phyloP scores from a whole-genome alignment of 345 rosid species.

The Nasturtium officinale region DNA sequence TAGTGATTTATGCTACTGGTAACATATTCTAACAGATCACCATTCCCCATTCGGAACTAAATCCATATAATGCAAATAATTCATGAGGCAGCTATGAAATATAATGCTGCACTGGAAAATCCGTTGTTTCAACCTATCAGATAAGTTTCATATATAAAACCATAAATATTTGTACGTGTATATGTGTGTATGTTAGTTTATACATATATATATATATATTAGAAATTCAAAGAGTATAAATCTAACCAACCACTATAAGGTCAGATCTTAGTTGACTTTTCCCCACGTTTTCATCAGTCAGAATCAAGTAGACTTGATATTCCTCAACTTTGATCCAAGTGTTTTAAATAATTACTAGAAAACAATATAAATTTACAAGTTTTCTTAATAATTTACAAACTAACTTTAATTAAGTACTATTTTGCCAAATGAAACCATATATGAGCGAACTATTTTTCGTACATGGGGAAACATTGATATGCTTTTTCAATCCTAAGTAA shows the following conservation, averaged over 20 bases:
- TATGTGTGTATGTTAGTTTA: background rate
- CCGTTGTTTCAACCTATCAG: background rate
- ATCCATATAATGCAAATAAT: background rate
- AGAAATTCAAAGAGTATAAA: conserved; percentile 15
- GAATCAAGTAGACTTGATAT: conserved; percentile 38
- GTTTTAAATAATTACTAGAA: conserved; percentile 25
- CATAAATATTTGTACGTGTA: background rate
- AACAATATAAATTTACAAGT: background rate
- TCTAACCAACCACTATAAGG: conserved; percentile 27
- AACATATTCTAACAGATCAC: background rate
- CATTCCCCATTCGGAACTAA: background rate
- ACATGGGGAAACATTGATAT: background rate
- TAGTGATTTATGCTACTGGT: background rate
- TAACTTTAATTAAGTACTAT: background rate
- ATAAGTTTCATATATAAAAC: background rate
- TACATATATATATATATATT: background rate
- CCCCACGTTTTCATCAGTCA: conserved; percentile 31
- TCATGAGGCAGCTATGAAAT: background rate
- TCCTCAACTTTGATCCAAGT: conserved; percentile 27
- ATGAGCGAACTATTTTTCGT: background rate
- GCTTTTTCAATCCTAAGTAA: background rate
- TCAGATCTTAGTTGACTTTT: conserved; percentile 33
- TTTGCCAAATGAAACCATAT: background rate
- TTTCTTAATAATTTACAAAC: background rate
- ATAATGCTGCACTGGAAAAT: background rate